phyloP scores from a whole-genome alignment of 805 yeast genomes.

The Kluyveromyces starmeri region DNA sequence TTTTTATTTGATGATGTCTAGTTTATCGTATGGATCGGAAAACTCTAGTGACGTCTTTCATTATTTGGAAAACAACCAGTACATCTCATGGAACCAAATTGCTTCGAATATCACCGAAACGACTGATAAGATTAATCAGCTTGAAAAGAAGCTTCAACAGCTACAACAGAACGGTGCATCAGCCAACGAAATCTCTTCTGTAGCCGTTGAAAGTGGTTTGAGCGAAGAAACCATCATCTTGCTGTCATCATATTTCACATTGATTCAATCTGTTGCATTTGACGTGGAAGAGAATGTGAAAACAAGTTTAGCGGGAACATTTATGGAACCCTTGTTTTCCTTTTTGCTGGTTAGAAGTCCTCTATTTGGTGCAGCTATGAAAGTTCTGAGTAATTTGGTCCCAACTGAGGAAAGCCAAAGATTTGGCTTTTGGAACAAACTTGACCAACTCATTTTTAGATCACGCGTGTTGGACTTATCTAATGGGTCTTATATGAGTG shows the following conservation, averaged over 20 bases:
- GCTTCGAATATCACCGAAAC: conserved; percentile 47
- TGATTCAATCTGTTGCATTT: conserved; percentile 46
- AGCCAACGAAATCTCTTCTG: conserved; percentile 19
- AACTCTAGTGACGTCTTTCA: conserved; percentile 45
- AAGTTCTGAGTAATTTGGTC: conserved; percentile 50
- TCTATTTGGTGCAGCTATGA: conserved; percentile 45
- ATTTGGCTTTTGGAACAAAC: conserved; percentile 50
- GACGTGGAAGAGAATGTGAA: conserved; percentile 22
- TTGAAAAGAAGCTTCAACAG: conserved; percentile 23
- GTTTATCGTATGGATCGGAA: conserved; percentile 54
- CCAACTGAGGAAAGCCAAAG: conserved; percentile 36
- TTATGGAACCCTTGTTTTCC: conserved; percentile 34
- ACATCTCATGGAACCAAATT: conserved; percentile 48
- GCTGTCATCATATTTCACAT: conserved; percentile 61
- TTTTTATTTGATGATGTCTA: conserved; percentile 68
- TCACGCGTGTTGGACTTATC: conserved; percentile 19
- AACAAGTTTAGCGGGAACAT: conserved; percentile 15
- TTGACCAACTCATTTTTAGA: conserved; percentile 63
- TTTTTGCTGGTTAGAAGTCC: conserved; percentile 40
- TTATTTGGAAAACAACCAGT: conserved; percentile 34
- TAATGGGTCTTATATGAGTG: conserved; percentile 33
- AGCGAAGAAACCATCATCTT: conserved; percentile 76
- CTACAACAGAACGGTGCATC: conserved; percentile 19
- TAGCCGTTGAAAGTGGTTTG: conserved; percentile 44
- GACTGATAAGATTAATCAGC: conserved; percentile 33